Conservation (phyloP, 148 eudicot species). For the Camellia lanceoleosa region DNA sequence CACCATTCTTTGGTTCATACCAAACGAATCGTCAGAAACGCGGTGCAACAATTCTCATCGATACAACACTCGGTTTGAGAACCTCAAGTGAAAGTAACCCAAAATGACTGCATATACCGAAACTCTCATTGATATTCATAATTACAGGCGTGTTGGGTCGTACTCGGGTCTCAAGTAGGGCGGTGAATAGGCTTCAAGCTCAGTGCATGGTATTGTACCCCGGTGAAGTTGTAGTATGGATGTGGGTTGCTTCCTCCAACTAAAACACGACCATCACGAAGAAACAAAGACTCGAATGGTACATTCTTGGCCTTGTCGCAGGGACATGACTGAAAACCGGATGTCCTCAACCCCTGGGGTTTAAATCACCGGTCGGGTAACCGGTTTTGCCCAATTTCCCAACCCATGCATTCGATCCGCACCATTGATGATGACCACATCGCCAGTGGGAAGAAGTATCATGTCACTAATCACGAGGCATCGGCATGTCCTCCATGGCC, state of each 20-base stretch:
- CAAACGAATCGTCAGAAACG: too few relatives aligned
- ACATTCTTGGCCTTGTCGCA: constrained; percentile 55
- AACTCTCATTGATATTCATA: constrained; percentile 20
- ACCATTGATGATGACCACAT: constrained; percentile 64
- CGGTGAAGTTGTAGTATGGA: constrained; percentile 54
- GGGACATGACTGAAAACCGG: constrained; percentile 56
- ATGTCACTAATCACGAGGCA: constrained; percentile 82
- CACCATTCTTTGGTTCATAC: too few relatives aligned
- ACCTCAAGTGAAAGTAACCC: too few relatives aligned
- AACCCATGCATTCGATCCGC: constrained; percentile 69
- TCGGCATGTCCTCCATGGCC: constrained; percentile 73
- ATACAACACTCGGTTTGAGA: too few relatives aligned
- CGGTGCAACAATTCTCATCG: too few relatives aligned
- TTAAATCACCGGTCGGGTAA: constrained; percentile 55
- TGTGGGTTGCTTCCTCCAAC: constrained; percentile 92
- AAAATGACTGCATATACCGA: constrained; percentile 29
- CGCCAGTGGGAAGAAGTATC: constrained; percentile 62
- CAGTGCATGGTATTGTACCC: constrained; percentile 57
- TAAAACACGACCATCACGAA: constrained; percentile 60
- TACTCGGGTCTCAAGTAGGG: constrained; percentile 50
- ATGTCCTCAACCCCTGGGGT: constrained; percentile 17
- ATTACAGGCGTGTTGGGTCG: constrained; percentile 40
- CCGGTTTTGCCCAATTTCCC: constrained; percentile 61
- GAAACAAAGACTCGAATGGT: constrained; percentile 67
- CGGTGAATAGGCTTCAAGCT: constrained; percentile 76